Evolutionary conservation across 1,284 basidiomycete genomes (phyloP).

Genomic region (Serendipita sp.): DNA sequence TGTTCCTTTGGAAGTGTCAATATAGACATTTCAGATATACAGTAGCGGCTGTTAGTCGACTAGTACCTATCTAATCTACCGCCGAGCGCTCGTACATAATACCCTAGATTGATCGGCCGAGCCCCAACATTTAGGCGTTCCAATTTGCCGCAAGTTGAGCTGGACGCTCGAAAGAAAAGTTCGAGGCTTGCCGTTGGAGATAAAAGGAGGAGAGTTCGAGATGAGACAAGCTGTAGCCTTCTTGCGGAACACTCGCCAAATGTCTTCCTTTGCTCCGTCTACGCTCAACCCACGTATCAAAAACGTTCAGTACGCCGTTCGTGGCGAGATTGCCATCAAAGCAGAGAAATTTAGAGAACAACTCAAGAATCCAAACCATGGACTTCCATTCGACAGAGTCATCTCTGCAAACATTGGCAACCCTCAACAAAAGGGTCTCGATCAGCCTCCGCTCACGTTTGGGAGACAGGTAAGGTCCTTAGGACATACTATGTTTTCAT

Average conservation of each 20-base stretch:
- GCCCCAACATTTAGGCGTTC: background rate
- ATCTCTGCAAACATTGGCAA: conserved; percentile 97
- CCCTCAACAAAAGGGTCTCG: conserved; percentile 87
- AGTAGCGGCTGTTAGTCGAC: background rate
- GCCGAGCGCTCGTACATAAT: background rate
- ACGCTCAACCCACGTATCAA: conserved; percentile 73
- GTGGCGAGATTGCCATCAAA: conserved; percentile 90
- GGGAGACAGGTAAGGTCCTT: conserved; percentile 63
- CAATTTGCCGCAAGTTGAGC: background rate
- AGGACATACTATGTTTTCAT: background rate
- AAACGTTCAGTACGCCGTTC: conserved; percentile 91
- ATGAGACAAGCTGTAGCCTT: background rate
- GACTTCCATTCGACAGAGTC: conserved; percentile 76
- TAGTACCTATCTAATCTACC: background rate
- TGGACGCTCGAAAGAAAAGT: background rate
- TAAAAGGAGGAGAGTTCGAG: background rate
- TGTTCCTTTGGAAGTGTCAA: conserved; percentile 27
- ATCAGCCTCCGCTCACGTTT: conserved; percentile 90
- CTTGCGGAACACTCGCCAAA: conserved; percentile 14
- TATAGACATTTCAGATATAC: background rate
- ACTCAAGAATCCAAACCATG: conserved; percentile 42
- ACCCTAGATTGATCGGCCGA: background rate
- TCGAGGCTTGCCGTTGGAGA: background rate
- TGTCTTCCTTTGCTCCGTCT: conserved; percentile 47
- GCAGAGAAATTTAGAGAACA: conserved; percentile 70